Percentiles rank a stretch among this genome's conserved stretches.
Evolutionary conservation across 345 rosid species (phyloP).

Genomic region (Excoecaria cochinchinensis): DNA sequence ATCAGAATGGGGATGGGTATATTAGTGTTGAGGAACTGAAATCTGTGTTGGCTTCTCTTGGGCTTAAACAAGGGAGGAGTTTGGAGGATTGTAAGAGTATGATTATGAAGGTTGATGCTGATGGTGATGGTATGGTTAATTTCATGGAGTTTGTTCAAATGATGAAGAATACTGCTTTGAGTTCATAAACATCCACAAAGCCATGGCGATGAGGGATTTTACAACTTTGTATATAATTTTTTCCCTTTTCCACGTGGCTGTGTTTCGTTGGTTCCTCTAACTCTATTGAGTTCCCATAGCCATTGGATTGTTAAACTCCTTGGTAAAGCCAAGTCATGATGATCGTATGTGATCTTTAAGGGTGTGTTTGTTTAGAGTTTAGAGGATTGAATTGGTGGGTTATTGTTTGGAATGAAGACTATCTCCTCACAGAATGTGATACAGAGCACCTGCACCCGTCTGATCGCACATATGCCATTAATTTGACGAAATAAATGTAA

Average conservation of each 20-base stretch:
- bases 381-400: too few relatives aligned
- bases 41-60: conserved; percentile 65
- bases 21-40: conserved; percentile 77
- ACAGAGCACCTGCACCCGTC: too few relatives aligned
- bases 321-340: too few relatives aligned
- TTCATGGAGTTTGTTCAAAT: conserved; percentile 42
- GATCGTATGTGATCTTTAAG: too few relatives aligned
- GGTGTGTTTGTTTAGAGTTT: too few relatives aligned
- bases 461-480: too few relatives aligned
- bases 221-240: conserved; percentile 13
- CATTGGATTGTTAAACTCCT: too few relatives aligned
- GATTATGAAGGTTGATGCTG: conserved; percentile 76
- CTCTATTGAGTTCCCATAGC: too few relatives aligned
- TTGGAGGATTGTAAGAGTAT: conserved; percentile 73
- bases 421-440: too few relatives aligned
- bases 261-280: neutral
- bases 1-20: conserved; percentile 79
- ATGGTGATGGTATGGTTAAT: conserved; percentile 85
- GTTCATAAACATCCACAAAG: neutral
- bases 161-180: conserved; percentile 37
- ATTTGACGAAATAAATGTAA: too few relatives aligned
- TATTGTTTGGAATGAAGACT: too few relatives aligned
- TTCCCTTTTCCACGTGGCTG: neutral
- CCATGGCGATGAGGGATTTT: neutral
- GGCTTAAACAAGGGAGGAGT: conserved; percentile 70